Percentiles rank a stretch among this genome's conserved stretches.
These are phyloP conservation scores for Ogataea neopini DNA, from an alignment of 805 yeast species.

Conservation along the genomic window DNA sequence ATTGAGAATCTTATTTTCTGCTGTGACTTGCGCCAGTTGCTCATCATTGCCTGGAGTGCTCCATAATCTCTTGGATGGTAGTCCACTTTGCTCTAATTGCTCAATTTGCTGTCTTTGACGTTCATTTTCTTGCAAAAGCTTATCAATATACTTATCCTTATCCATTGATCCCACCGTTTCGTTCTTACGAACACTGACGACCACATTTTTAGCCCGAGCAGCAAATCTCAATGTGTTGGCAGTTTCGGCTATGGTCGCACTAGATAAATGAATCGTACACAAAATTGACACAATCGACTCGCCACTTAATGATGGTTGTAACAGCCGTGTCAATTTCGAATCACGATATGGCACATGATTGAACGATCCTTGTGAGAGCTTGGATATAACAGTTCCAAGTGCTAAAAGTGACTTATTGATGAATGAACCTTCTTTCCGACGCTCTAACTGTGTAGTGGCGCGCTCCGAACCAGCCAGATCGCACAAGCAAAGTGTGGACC, in stretches of 20 bases:
- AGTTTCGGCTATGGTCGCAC: slow-evolving; percentile 69
- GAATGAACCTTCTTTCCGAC: slow-evolving; percentile 91
- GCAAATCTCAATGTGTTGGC: slow-evolving; percentile 88
- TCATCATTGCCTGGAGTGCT: slow-evolving; percentile 21
- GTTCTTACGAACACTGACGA: slow-evolving; percentile 62
- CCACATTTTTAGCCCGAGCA: slow-evolving; percentile 85
- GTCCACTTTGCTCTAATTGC: not conserved
- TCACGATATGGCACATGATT: slow-evolving; percentile 89
- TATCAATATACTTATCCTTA: slow-evolving; percentile 54
- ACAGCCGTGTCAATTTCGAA: slow-evolving; percentile 82
- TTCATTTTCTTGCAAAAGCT: slow-evolving; percentile 60
- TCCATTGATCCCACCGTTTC: slow-evolving; percentile 40
- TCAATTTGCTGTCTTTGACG: slow-evolving; percentile 53
- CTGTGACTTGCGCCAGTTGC: slow-evolving; percentile 43
- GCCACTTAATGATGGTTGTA: slow-evolving; percentile 93
- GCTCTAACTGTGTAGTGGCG: slow-evolving; percentile 71
- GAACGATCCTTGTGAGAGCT: slow-evolving; percentile 45
- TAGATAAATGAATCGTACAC: slow-evolving; percentile 79
- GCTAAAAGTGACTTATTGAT: slow-evolving; percentile 91
- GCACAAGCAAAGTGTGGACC: slow-evolving; percentile 77
- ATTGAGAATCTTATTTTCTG: slow-evolving; percentile 64
- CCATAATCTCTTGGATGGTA: slow-evolving; percentile 2
- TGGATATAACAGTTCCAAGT: slow-evolving; percentile 87
- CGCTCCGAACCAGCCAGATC: slow-evolving; percentile 97
- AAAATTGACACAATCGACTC: slow-evolving; percentile 78